Evolutionary conservation across 768 basidiomycete species (phyloP).

Genomic region (Gymnopilus junonius): DNA sequence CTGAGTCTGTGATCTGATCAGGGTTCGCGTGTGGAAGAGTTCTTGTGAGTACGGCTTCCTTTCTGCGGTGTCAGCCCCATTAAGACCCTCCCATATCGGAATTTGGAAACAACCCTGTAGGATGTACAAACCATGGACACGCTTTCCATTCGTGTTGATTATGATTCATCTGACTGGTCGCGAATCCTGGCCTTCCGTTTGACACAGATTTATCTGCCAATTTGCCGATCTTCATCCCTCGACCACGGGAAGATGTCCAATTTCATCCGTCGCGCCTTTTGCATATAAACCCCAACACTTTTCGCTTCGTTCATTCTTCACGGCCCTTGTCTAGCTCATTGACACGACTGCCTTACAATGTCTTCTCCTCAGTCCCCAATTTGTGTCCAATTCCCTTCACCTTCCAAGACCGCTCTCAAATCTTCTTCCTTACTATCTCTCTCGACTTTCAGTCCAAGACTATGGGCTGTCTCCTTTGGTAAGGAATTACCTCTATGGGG

Average conservation of each 20-base stretch:
- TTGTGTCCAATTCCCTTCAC: conserved; percentile 47
- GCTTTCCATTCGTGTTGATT: conserved; percentile 28
- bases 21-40: conserved; percentile 24
- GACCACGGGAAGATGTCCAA: conserved; percentile 38
- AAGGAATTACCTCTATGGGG: conserved; percentile 18
- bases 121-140: conserved; percentile 28
- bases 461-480: conserved; percentile 58
- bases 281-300: conserved; percentile 41
- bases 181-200: conserved; percentile 37
- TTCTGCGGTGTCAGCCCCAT: conserved; percentile 28
- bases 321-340: conserved; percentile 13
- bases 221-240: conserved; percentile 49
- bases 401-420: conserved; percentile 46
- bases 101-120: conserved; percentile 28
- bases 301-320: conserved; percentile 31
- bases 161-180: conserved; percentile 38
- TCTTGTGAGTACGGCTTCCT: conserved; percentile 28
- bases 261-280: conserved; percentile 36
- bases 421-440: conserved; percentile 48
- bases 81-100: conserved; percentile 30
- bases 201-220: conserved; percentile 30
- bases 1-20: conserved; percentile 29
- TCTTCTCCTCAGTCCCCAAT: conserved; percentile 38
- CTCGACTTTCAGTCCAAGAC: conserved; percentile 47
- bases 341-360: conserved; percentile 32